phyloP scores from a whole-genome alignment of 371 early-diverging fungal genomes.

The Mucor irregularis region DNA sequence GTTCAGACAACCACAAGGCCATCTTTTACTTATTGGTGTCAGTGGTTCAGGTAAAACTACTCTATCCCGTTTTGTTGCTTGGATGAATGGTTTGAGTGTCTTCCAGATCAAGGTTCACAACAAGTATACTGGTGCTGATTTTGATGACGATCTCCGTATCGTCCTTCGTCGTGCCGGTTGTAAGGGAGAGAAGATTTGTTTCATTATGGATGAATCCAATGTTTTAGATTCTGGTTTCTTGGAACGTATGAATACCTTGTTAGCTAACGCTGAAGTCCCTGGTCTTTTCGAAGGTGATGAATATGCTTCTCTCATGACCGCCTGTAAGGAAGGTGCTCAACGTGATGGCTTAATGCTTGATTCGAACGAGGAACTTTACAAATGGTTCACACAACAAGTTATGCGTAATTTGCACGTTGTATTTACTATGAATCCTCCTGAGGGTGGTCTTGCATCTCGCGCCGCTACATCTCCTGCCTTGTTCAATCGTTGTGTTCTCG shows the following conservation, averaged over 20 bases:
- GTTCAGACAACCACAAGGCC: constrained; percentile 97
- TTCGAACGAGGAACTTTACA: constrained; percentile 93
- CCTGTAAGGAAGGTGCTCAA: constrained; percentile 93
- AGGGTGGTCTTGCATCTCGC: constrained; percentile 89
- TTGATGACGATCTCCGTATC: constrained; percentile 94
- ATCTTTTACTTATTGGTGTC: constrained; percentile 96
- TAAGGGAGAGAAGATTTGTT: constrained; percentile 97
- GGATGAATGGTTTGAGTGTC: constrained; percentile 98
- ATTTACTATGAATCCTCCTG: constrained; percentile 99
- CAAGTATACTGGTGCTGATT: constrained; percentile 94
- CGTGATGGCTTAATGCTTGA: constrained; percentile 94
- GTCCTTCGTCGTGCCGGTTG: constrained; percentile 94
- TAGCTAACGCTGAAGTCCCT: constrained; percentile 98
- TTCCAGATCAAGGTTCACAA: constrained; percentile 97
- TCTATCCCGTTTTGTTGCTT: constrained; percentile 95
- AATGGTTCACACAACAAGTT: constrained; percentile 97
- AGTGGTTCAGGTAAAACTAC: constrained; percentile 98
- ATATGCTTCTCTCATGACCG: constrained; percentile 90
- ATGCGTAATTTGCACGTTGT: constrained; percentile 97
- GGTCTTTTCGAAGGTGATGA: constrained; percentile 99
- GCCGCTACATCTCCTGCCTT: constrained; percentile 98
- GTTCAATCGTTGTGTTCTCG: constrained; percentile 99
- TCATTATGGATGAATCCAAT: constrained; percentile 98
- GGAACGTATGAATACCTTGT: constrained; percentile 98
- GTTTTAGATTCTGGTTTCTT: constrained; percentile 95